Base-by-base conservation (phyloP, 192 early-diverging fungal species). In the Coemansia sp. region DNA sequence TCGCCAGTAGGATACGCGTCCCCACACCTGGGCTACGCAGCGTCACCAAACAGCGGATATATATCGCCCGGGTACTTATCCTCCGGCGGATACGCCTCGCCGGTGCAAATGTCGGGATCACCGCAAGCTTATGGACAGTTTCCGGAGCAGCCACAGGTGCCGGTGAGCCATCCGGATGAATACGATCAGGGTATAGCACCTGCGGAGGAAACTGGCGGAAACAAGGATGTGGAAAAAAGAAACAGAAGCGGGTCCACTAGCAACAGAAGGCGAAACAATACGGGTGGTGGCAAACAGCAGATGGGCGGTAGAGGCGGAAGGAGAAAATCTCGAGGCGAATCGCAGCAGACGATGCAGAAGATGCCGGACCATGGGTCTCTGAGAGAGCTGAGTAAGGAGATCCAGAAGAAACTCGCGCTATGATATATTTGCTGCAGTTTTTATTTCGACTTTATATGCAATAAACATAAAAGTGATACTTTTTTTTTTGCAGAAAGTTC, bases 341-440 rank as follows among this genome's bases (percentile, higher is more conserved):
- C 15, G 34, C 15, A 18, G 20, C 33, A 54, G 43, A 61, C 28
- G 53, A 51, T 36, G 58, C 51, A 53, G 28, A 20, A 64, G 54
- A 33, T 20, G 20, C 37, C 15, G 22, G 61, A 48, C 28, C 20
- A 48, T 14, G 35, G 62, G 35, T 39, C 33, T 5, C 3, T 52
- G 5, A 52, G 62, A 12, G 45, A 81, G 2, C 22, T 81, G 71
- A 61, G 70, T 37, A 64, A 35, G 22, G 61, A 67, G 11, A 61
- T 81, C 33, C 74, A 81, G 51, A 70, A 72, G 20, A 75, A 81
- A 17, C 79, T 81, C 2, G 32, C 68, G 9, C 57, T 81, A 34
- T 75, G 38, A 36, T 28, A 28, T 0, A 28, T 28, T 28, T 28
- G 22, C 22, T 28, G 22, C 22, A 28, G 22, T 28, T 28, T 28